A percentile compares a stretch with the other conserved stretches of the same genome.
Evolutionary conservation across 441 rosid genomes (phyloP).

Genomic region (Melastoma candidum): DNA sequence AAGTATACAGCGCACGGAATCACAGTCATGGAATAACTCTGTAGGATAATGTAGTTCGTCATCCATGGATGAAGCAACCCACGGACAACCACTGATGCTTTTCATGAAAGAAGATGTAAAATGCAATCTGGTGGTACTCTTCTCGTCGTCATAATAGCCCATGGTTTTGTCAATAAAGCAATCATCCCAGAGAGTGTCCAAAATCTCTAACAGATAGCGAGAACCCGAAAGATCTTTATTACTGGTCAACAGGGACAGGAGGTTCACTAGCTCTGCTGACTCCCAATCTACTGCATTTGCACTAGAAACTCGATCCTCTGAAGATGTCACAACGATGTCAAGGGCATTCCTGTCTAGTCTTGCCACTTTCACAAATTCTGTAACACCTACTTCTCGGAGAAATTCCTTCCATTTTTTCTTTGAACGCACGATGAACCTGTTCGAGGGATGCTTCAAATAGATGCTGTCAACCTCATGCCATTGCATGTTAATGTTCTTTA

Average conservation of each 20-base stretch:
- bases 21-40: conserved; percentile 76
- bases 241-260: conserved; percentile 40
- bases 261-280: conserved; percentile 54
- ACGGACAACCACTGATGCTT: conserved; percentile 44
- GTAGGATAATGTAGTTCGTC: conserved; percentile 54
- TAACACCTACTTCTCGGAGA: conserved; percentile 70
- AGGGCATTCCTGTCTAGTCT: conserved; percentile 51
- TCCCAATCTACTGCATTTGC: conserved; percentile 75
- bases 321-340: conserved; percentile 29
- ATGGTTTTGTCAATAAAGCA: conserved; percentile 46
- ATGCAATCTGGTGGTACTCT: conserved; percentile 25
- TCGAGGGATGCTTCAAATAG: conserved; percentile 77
- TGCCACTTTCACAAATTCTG: conserved; percentile 77
- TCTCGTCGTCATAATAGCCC: conserved; percentile 28
- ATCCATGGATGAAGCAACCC: conserved; percentile 84
- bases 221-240: conserved; percentile 42
- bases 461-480: conserved; percentile 74
- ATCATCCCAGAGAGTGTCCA: conserved; percentile 74
- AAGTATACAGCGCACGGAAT: conserved; percentile 63
- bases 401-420: conserved; percentile 74
- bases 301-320: conserved; percentile 22
- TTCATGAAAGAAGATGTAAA: conserved; percentile 67
- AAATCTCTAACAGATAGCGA: conserved; percentile 61
- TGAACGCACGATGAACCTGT: conserved; percentile 31
- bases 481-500: conserved; percentile 35